Base-by-base conservation (phyloP, 306 rosid species). In the Fagus sylvatica region DNA sequence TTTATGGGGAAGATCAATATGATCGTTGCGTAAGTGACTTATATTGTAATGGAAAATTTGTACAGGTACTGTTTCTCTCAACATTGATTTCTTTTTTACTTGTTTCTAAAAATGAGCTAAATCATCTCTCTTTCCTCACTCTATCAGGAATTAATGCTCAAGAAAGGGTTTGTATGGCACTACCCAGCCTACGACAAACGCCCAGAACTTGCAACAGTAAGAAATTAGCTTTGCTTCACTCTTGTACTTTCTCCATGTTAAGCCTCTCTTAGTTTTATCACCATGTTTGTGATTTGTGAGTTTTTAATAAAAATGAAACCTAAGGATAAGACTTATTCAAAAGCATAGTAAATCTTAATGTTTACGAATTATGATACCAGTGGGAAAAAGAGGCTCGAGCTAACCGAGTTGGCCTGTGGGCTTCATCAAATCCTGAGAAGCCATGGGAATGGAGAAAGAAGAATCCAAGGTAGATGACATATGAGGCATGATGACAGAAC, bases 371-470 rank as follows among this genome's bases (percentile, higher is more conserved):
- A 46, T 46, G 51, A 73, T 77, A 22, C 11, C 54, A 93, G 99
- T 95, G 99, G 99, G 96, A 95, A 78, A 74, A 75, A 19, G 83
- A 83, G 40, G 99, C 97, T 46, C 91, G 83, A 72, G 80, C 69
- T 34, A 87, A 78, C 87, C 84, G 93, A 54, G 82, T 87, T 28
- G 99, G 99, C 37, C 79, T 96, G 74, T 93, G 99, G 99, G 97
- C 91, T 81, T 86, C 94, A 54, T 49, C 83, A 49, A 93, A 95
- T 77, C 98, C 99, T 16, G 94, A 93, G 85, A 85, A 91, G 90
- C 99, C 99, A 60, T 96, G 98, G 99, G 96, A 96, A 1, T 96
- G 97, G 93, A 91, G 98, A 71, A 91, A 82, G 81, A 80, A 87
- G 9, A 76, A 65, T 95, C 16, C 75, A 79, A 73, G 92, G 80